Base-by-base conservation (phyloP, 441 rosid species). In the Populus tomentosa region DNA sequence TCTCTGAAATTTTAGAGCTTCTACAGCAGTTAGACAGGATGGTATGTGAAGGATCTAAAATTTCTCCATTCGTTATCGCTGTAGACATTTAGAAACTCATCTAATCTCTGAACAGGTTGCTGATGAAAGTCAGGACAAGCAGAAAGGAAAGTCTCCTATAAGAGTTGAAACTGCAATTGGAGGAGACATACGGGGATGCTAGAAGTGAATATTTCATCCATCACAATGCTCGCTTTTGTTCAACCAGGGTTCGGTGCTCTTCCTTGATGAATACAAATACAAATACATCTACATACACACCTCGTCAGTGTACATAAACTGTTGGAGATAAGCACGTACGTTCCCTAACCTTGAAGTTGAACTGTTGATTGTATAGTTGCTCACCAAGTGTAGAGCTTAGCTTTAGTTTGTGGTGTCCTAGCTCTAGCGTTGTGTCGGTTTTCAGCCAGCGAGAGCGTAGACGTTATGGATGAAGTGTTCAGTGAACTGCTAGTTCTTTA, bases 1-100 rank as follows among this genome's bases (percentile, higher is more conserved):
- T 91, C 83, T 84, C 89, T 46, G 96, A 90, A 84, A 84, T 89
- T 73, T 35, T 79, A 59, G 82, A 84, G 61, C 33, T 83, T 72
- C 81, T 91, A 62, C 88, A 82, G 67, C 84, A 80, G 21, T 73
- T 88, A 20, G 84, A 84, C 53, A 82, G 67, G 73, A 83, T 30
- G 82, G 84, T 88, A 82, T 32, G 42, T 23, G 69, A 61, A 73
- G 67, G 50, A 59, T 36, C 66, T 68, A 35, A 23, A 61, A 38
- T 7, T 3, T 7, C n/a, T 65, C 24, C 14, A 3, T 13, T 20
- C 40, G 4, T 11, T 24, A 10, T 6, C 7, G 16, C 10, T 6
- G 6, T 59, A 36, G 40, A 35, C 32, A 18, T 62, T 61, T 75
- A 63, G 69, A 72, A 72, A 68, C 20, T 6, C 46, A 26, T 10